Percentiles rank a stretch among this genome's conserved stretches.
These are phyloP conservation scores for Nannochloris sp. DNA, from an alignment of 139 green algal genomes.

Conservation along the genomic window DNA sequence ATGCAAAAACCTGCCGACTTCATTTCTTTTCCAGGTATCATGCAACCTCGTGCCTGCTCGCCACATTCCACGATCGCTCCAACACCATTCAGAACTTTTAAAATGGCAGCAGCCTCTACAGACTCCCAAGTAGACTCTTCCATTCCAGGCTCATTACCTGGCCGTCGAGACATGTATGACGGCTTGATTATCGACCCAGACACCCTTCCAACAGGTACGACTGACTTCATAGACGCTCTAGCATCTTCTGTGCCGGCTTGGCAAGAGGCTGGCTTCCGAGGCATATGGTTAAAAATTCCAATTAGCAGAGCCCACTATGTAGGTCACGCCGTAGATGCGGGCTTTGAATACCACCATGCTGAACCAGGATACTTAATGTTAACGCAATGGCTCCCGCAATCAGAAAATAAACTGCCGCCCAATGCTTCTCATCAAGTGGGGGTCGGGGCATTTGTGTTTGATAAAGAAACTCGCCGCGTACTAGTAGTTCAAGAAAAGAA, in stretches of 20 bases:
- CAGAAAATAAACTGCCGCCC: slow-evolving; percentile 50
- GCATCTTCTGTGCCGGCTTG: slow-evolving; percentile 29
- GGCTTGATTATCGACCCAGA: slow-evolving; percentile 43
- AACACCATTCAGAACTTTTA: too few species aligned
- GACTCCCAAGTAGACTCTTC: too few species aligned
- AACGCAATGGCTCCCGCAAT: slow-evolving; percentile 57
- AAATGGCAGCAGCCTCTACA: too few species aligned
- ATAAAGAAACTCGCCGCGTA: slow-evolving; percentile 39
- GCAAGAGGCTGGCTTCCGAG: slow-evolving; percentile 25
- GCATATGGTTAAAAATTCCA: slow-evolving; percentile 69
- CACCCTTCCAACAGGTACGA: slow-evolving; percentile 29
- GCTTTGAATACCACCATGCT: slow-evolving; percentile 73
- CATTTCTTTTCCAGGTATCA: too few species aligned
- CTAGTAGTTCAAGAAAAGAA: slow-evolving; percentile 74
- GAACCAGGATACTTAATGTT: slow-evolving; percentile 73
- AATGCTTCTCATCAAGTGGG: slow-evolving; percentile 70
- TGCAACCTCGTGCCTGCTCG: background rate
- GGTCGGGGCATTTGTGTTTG: slow-evolving; percentile 75
- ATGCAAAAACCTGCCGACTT: too few species aligned
- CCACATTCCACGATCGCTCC: background rate
- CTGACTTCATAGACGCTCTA: slow-evolving; percentile 33
- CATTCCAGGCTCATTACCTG: slow-evolving; percentile 14
- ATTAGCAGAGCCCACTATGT: slow-evolving; percentile 25
- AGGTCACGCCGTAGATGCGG: slow-evolving; percentile 14
- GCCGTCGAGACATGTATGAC: slow-evolving; percentile 39